phyloP scores from a whole-genome alignment of 805 yeast genomes.

The Candida namnaoensis region DNA sequence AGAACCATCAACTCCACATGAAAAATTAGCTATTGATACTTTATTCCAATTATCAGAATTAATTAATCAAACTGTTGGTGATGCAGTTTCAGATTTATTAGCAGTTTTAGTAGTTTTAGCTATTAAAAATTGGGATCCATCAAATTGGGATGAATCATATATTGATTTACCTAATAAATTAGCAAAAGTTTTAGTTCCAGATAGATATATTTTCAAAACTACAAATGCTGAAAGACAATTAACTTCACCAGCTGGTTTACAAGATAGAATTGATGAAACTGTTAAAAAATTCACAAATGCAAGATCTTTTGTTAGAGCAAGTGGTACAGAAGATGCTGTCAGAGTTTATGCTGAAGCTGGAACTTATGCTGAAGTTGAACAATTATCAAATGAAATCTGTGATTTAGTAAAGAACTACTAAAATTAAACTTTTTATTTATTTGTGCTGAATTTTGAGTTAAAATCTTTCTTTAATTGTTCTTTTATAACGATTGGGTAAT shows the following conservation, averaged over 20 bases:
- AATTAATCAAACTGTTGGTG: conserved; percentile 97
- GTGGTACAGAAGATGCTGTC: conserved; percentile 97
- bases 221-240: conserved; percentile 86
- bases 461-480: no score
- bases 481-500: no score
- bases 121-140: conserved; percentile 49
- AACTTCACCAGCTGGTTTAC: conserved; percentile 71
- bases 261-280: conserved; percentile 55
- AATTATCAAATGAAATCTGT: conserved; percentile 32
- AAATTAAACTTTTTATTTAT: no score
- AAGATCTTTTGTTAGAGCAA: conserved; percentile 90
- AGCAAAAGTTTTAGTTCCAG: conserved; percentile 74
- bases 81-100: conserved; percentile 88
- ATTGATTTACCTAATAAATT: conserved; percentile 82
- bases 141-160: conserved; percentile 70
- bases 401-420: conserved; percentile 20
- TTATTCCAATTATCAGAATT: conserved; percentile 56
- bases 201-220: conserved; percentile 71
- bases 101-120: conserved; percentile 61
- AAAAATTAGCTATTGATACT: conserved; percentile 40
- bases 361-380: conserved; percentile 36
- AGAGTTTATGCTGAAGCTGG: conserved; percentile 90
- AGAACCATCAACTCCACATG: conserved; percentile 31
- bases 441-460: no score
- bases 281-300: conserved; percentile 52